Evolutionary conservation across 2,329 filamentous ascomycete genomes (phyloP), one percentile per base, ranked within the genome.

Genomic region (Polytolypa hystricis): DNA sequence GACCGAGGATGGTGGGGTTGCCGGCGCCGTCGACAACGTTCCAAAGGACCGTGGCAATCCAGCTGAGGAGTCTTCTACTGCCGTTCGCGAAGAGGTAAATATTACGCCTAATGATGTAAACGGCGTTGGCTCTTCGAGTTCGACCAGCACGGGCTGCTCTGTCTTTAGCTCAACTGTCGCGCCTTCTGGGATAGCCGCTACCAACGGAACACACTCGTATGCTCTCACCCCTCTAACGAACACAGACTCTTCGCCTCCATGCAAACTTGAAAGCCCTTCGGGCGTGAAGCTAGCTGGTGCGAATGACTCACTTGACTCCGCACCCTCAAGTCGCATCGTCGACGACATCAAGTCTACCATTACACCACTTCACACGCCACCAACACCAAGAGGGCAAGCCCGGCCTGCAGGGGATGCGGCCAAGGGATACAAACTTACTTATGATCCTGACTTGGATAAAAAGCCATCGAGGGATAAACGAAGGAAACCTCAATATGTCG

Each of bases 121-220:
- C 57, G 78, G 75, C 43, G 71, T 79, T 48, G 79, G 75, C 51
- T 86, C 82, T 34, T 74, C 78, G 39, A 84, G 77, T 61, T 85
- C 81, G 53, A 69, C 73, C 39, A 85, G 79, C 62, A 74, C 77
- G 37, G 71, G 71, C 34, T 84, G 80, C 30, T 84, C 84, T 37
- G 68, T 81, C 46, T 82, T 83, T 61, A 83, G 77, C 60, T 65
- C 67, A 49, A 63, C 65, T 48, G 63, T 66, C 45, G 56, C 66
- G 40, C 61, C 66, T 39, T 57, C 65, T 49, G 56, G 66, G 50
- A 74, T 74, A 55, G 62, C 71, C 55, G 72, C 71, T 49, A 60
- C 70, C 57, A 68, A 71, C 54, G 69, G 70, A 46, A 57, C 66
- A 43, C 65, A 66, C 16, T 44, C 55, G 44, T 66, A 69, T 55